These are phyloP conservation scores for Umbelopsis sp. DNA, from an alignment of 192 early-diverging fungal genomes.

Conservation along the genomic window DNA sequence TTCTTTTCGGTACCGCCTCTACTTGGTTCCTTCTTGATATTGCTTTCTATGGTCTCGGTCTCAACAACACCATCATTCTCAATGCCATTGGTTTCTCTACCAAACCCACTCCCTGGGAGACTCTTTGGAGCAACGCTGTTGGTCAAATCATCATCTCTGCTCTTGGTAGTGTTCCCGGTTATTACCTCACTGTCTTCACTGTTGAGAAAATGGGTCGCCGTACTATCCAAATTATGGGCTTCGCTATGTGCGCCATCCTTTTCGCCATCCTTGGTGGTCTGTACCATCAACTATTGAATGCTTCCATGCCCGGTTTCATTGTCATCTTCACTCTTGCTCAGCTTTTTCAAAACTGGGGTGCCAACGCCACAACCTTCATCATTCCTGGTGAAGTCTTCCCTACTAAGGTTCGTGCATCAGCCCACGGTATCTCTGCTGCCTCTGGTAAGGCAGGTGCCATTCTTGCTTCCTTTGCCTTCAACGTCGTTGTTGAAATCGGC, in stretches of 20 bases:
- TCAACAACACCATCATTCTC: slow-evolving; percentile 72
- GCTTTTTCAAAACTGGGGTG: slow-evolving; percentile 81
- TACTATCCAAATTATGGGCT: slow-evolving; percentile 88
- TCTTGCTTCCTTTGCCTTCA: slow-evolving; percentile 65
- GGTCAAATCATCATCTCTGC: slow-evolving; percentile 91
- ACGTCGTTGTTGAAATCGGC: slow-evolving; percentile 51
- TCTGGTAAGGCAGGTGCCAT: slow-evolving; percentile 77
- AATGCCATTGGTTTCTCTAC: slow-evolving; percentile 69
- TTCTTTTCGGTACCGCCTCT: slow-evolving; percentile 74
- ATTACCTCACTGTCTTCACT: slow-evolving; percentile 82
- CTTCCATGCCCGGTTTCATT: slow-evolving; percentile 50
- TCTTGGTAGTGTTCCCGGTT: slow-evolving; percentile 85
- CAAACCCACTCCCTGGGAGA: slow-evolving; percentile 44
- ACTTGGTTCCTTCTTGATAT: slow-evolving; percentile 84
- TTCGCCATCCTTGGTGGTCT: slow-evolving; percentile 70
- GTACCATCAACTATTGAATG: slow-evolving; percentile 62
- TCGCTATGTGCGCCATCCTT: slow-evolving; percentile 71
- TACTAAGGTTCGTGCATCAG: slow-evolving; percentile 71
- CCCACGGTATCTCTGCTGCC: slow-evolving; percentile 82
- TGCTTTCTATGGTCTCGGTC: slow-evolving; percentile 79
- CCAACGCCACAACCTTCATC: slow-evolving; percentile 82
- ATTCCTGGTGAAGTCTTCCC: slow-evolving; percentile 79
- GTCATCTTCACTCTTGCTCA: slow-evolving; percentile 56
- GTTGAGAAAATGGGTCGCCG: slow-evolving; percentile 86
- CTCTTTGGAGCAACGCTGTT: slow-evolving; percentile 69